These are phyloP conservation scores for Excoecaria agallocha DNA, from an alignment of 345 rosid genomes.

Conservation along the genomic window DNA sequence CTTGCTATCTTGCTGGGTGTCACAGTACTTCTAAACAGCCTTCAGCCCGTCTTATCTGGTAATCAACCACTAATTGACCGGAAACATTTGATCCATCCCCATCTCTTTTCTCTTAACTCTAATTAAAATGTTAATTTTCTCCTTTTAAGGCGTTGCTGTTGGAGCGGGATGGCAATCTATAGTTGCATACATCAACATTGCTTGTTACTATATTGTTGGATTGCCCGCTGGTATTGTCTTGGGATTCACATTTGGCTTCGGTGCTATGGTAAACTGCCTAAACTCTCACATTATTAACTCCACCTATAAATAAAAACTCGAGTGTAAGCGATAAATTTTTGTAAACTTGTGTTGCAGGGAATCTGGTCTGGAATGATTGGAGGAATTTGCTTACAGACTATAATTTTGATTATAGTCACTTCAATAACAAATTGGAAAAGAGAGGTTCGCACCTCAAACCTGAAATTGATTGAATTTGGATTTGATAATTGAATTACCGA, in stretches of 20 bases:
- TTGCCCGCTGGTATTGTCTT: conserved; percentile 80
- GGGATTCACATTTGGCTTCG: conserved; percentile 70
- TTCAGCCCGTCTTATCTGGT: conserved; percentile 90
- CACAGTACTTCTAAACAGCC: conserved; percentile 79
- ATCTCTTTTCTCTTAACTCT: neutral
- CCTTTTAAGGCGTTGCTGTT: conserved; percentile 72
- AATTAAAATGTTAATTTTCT: neutral
- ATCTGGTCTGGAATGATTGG: conserved; percentile 97
- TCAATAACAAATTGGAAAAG: conserved; percentile 70
- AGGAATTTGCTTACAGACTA: conserved; percentile 71
- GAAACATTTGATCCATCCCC: neutral
- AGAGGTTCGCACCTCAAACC: conserved; percentile 46
- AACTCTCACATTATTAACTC: too few relatives aligned
- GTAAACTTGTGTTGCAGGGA: conserved; percentile 47
- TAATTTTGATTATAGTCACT: conserved; percentile 57
- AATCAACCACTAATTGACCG: conserved; percentile 11
- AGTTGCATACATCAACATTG: conserved; percentile 82
- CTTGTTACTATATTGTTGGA: conserved; percentile 77
- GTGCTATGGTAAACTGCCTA: conserved; percentile 47
- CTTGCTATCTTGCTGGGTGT: conserved; percentile 64
- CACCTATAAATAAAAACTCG: too few relatives aligned
- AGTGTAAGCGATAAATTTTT: neutral
- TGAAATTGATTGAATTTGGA: neutral
- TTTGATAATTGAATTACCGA: neutral
- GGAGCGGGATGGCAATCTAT: conserved; percentile 97